These are phyloP conservation scores for Naganishia friedmannii DNA, from an alignment of 768 basidiomycete species.

Conservation along the genomic window DNA sequence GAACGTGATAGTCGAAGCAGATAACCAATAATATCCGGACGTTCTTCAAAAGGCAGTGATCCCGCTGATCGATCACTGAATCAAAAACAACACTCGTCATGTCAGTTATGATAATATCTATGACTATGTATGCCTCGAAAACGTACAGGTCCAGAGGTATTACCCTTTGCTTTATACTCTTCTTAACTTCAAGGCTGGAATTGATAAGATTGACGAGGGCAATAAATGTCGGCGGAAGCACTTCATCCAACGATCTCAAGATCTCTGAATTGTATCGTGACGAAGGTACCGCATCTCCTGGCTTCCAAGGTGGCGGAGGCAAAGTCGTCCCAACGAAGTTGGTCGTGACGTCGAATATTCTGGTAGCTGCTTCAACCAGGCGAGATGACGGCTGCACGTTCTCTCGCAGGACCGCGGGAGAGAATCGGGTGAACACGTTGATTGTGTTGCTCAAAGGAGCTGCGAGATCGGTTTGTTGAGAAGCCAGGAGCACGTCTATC, in stretches of 20 bases:
- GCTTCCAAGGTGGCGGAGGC: constrained; percentile 34
- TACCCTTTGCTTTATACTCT: constrained; percentile 64
- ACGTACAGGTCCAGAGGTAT: constrained; percentile 67
- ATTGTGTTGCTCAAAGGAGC: constrained; percentile 77
- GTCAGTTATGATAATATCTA: too few species aligned
- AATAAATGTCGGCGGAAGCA: constrained; percentile 31
- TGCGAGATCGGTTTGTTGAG: constrained; percentile 64
- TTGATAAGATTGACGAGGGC: constrained; percentile 64
- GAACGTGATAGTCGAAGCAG: constrained; percentile 72
- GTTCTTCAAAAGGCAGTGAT: constrained; percentile 64
- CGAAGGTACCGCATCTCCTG: constrained; percentile 15
- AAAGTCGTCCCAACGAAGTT: constrained; percentile 35
- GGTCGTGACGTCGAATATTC: constrained; percentile 36
- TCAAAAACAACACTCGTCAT: neutral
- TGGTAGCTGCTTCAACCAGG: neutral
- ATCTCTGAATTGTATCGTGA: neutral
- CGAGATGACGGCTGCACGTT: neutral
- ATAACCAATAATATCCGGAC: constrained; percentile 71
- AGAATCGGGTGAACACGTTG: constrained; percentile 72
- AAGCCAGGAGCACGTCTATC: constrained; percentile 66
- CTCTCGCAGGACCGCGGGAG: constrained; percentile 29
- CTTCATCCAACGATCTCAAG: constrained; percentile 32
- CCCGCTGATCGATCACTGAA: constrained; percentile 64
- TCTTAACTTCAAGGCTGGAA: constrained; percentile 62
- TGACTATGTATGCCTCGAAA: neutral